Conservation (phyloP, 2,329 filamentous ascomycete species). For the Dactylellina haptotyla region DNA sequence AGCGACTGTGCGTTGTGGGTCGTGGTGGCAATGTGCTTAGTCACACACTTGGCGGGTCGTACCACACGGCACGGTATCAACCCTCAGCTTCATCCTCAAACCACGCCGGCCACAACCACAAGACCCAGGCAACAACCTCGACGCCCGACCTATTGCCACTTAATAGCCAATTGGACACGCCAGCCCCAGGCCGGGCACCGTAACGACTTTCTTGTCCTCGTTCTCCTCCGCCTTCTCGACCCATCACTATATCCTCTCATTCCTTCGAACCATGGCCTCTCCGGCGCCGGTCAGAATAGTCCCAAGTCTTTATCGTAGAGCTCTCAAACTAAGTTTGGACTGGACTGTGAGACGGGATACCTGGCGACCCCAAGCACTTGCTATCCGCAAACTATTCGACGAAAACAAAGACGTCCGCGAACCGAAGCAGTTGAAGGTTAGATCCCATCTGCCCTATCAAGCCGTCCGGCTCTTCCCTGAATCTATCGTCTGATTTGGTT, state of each 20-base stretch:
- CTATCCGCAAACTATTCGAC: constrained; percentile 94
- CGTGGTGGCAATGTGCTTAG: no score
- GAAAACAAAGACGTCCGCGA: constrained; percentile 87
- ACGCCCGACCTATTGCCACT: no score
- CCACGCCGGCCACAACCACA: no score
- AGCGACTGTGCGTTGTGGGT: no score
- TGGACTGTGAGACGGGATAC: constrained; percentile 93
- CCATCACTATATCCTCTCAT: background rate
- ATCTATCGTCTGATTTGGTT: no score
- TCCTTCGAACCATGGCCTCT: constrained; percentile 56
- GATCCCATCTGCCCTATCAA: no score
- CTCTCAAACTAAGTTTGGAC: constrained; percentile 90
- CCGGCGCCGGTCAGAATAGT: constrained; percentile 63
- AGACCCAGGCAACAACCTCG: background rate
- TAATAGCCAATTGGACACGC: background rate
- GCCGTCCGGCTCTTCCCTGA: no score
- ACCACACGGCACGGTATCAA: no score
- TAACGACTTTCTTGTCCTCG: background rate
- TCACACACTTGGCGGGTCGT: no score
- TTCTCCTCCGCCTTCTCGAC: background rate
- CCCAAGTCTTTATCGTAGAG: constrained; percentile 80
- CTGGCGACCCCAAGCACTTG: constrained; percentile 95
- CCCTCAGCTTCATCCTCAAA: no score
- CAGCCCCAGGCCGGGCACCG: background rate
- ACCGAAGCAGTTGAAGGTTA: constrained; percentile 84